Percentiles rank a stretch among this genome's conserved stretches.
phyloP scores from a whole-genome alignment of 2,329 filamentous ascomycete genomes.

The Fusarium burgessii region DNA sequence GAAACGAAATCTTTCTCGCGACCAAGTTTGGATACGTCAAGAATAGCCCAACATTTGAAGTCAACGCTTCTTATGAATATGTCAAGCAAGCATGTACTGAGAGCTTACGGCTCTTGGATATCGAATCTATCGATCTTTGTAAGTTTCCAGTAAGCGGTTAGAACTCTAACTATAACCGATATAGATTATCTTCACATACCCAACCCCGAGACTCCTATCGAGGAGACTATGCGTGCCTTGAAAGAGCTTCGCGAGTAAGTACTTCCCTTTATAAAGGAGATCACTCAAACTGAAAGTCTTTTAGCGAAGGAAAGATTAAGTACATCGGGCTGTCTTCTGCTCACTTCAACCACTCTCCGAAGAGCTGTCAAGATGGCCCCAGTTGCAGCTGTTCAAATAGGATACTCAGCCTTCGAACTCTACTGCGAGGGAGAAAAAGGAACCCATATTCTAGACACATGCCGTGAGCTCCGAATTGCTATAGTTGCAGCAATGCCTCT shows the following conservation, averaged over 20 bases:
- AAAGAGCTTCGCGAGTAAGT: slow-evolving; percentile 54
- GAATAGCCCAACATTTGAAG: slow-evolving; percentile 9
- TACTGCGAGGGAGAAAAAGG: slow-evolving; percentile 65
- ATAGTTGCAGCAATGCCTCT: slow-evolving; percentile 71
- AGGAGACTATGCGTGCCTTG: slow-evolving; percentile 62
- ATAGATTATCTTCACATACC: slow-evolving; percentile 59
- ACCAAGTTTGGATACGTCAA: slow-evolving; percentile 47
- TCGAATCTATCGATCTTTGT: slow-evolving; percentile 63
- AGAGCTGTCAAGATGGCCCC: slow-evolving; percentile 63
- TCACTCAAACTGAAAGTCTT: not conserved
- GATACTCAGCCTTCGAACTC: slow-evolving; percentile 65
- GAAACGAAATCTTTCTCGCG: slow-evolving; percentile 60
- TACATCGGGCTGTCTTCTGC: slow-evolving; percentile 64
- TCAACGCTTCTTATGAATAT: slow-evolving; percentile 8
- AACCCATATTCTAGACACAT: slow-evolving; percentile 63
- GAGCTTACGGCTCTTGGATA: slow-evolving; percentile 54
- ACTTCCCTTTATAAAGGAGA: not conserved
- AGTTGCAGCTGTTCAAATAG: slow-evolving; percentile 64
- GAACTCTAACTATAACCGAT: not conserved
- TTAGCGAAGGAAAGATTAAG: slow-evolving; percentile 64
- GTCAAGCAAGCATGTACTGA: slow-evolving; percentile 38
- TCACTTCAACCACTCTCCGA: slow-evolving; percentile 59
- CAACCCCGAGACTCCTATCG: slow-evolving; percentile 57
- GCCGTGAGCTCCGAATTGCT: slow-evolving; percentile 68
- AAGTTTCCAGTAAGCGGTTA: not conserved